A percentile compares a stretch with the other conserved stretches of the same genome.
These are phyloP conservation scores for Podila minutissima DNA, from an alignment of 192 early-diverging fungal genomes.

Conservation along the genomic window DNA sequence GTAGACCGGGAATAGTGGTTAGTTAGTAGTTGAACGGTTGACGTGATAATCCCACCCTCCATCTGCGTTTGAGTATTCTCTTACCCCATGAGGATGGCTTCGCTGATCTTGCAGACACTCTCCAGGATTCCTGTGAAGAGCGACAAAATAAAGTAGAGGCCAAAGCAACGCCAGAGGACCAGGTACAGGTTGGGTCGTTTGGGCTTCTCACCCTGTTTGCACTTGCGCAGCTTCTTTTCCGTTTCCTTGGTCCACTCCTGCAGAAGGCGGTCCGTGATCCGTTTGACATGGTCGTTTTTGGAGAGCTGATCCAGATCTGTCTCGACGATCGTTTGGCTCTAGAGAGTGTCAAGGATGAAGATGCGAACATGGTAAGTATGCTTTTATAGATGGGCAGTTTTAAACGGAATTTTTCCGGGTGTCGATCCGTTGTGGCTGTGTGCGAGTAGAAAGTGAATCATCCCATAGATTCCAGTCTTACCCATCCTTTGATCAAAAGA, in stretches of 20 bases:
- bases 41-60: no score
- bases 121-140: constrained; percentile 38
- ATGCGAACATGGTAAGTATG: not conserved
- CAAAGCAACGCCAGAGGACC: constrained; percentile 32
- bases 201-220: constrained; percentile 15
- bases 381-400: not conserved
- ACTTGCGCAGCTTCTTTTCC: constrained; percentile 22
- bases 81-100: constrained; percentile 55
- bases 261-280: constrained; percentile 29
- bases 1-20: not conserved
- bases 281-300: constrained; percentile 39
- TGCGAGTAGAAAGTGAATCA: not conserved
- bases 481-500: constrained; percentile 46
- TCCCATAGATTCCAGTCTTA: constrained; percentile 2
- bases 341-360: not conserved
- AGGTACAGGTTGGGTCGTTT: constrained; percentile 13
- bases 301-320: constrained; percentile 46
- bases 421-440: no score
- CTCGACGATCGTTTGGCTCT: constrained; percentile 41
- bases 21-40: not conserved
- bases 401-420: no score
- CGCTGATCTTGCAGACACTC: constrained; percentile 52
- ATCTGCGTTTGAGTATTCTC: not conserved
- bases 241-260: constrained; percentile 41
- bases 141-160: constrained; percentile 38